Conservation (phyloP, 75 land plant genomes). For the Gnetum montanum region DNA sequence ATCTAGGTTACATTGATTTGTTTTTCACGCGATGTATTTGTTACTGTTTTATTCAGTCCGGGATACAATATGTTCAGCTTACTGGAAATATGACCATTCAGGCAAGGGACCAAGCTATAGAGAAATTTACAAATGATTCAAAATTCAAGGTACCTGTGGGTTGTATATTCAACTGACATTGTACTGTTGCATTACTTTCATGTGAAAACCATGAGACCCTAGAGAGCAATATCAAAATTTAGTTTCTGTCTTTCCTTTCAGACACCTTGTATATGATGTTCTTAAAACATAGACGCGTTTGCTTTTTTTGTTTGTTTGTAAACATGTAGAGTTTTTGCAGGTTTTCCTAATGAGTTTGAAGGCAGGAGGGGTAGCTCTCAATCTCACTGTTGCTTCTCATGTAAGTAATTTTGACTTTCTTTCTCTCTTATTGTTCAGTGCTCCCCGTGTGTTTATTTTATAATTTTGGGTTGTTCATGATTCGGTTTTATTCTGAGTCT, state of each 20-base stretch:
- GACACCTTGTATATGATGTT: no score
- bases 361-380: slow-evolving; percentile 97
- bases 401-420: slow-evolving; percentile 16
- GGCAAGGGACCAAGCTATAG: slow-evolving; percentile 66
- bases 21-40: no score
- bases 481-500: no score
- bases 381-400: slow-evolving; percentile 90
- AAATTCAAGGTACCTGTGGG: slow-evolving; percentile 72
- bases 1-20: no score
- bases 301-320: no score
- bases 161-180: no score
- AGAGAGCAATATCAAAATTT: no score
- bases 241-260: no score
- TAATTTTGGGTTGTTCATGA: background rate
- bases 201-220: no score
- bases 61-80: slow-evolving; percentile 67
- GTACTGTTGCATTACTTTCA: no score
- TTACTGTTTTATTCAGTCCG: slow-evolving; percentile 80
- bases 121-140: slow-evolving; percentile 62
- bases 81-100: slow-evolving; percentile 66
- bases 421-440: background rate
- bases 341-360: slow-evolving; percentile 89
- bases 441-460: background rate
- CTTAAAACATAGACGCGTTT: no score
- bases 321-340: slow-evolving; percentile 5